Evolutionary conservation across 371 early-diverging fungal species (phyloP), one percentile per base, ranked within the genome.

Genomic region (Circinella minor): DNA sequence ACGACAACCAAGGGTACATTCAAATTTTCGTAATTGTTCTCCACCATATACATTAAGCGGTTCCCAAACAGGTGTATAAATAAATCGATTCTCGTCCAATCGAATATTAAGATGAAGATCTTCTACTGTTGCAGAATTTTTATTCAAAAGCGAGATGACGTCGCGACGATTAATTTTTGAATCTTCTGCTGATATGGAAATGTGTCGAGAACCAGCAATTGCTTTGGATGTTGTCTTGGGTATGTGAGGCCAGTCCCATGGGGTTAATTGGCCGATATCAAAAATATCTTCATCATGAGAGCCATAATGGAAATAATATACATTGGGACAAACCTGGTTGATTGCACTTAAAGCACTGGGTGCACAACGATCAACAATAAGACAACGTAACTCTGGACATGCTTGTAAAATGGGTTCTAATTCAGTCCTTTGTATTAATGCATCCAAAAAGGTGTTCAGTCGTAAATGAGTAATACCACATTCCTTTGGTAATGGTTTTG

Each of bases 1-100:
- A n/a, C 57, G 57, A n/a, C 57, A 57, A n/a, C 57, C 57, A 57
- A 57, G 18, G 4, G 57, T 57, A 14, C 57, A 57, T 34, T 57
- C 57, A 34, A 57, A 57, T 34, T 13, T 11, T 11, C 57, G 57
- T 57, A 57, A 27, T 13, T 27, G 57, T 14, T 57, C 57, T 6
- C 57, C 57, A 34, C 57, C 57, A 57, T 17, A 57, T 18, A 34
- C n/a, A n/a, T 34, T 57, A 9, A 57, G n/a, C 7, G 57, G 57
- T 27, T 57, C 57, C 57, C 57, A 57, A 34, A n/a, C 57, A 18
- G 57, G 57, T 34, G 57, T 57, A n/a, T 57, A 57, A 13, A 34
- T 18, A 34, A 57, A 57, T n/a, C 57, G 57, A n/a, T 27, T 57
- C 5, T 57, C 57, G 57, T 57, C 57, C 27, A 57, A 4, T 10